These are phyloP conservation scores for Adansonia gregorii DNA, from an alignment of 441 rosid genomes.

Conservation along the genomic window DNA sequence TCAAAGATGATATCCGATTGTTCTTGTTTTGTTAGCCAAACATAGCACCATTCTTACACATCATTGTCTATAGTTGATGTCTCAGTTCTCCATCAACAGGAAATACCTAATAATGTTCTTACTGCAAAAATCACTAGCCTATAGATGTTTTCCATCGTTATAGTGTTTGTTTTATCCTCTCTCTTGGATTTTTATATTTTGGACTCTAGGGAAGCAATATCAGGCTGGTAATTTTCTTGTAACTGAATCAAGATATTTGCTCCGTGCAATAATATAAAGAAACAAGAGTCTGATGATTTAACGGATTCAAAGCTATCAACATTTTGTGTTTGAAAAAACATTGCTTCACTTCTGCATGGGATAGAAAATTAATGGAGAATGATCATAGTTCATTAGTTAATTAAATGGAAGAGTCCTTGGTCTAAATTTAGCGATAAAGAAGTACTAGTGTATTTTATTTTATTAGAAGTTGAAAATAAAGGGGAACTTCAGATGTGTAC, in stretches of 20 bases:
- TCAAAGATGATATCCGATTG: not conserved
- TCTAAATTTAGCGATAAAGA: not conserved
- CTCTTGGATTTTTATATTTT: conserved; percentile 22
- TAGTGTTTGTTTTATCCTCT: not conserved
- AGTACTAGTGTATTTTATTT: not conserved
- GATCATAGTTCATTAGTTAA: too few relatives aligned
- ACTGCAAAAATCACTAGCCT: not conserved
- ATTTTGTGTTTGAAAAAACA: not conserved
- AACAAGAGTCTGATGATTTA: not conserved
- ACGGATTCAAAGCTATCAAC: not conserved
- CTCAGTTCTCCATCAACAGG: conserved; percentile 21
- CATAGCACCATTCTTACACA: conserved; percentile 13
- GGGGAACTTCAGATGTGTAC: conserved; percentile 24
- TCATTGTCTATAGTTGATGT: conserved; percentile 22
- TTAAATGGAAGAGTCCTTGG: not conserved
- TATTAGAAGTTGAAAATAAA: not conserved
- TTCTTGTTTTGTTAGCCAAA: conserved; percentile 17
- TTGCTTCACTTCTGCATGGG: not conserved
- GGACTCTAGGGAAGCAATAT: not conserved
- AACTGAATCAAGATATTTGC: too few relatives aligned
- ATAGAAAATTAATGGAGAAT: not conserved
- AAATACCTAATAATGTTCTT: conserved; percentile 23
- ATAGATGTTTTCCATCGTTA: not conserved
- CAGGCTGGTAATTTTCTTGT: too few relatives aligned
- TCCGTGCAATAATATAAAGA: not conserved